Percentiles rank a stretch among this genome's conserved stretches.
These are phyloP conservation scores for Suillus sp. DNA, from an alignment of 768 basidiomycete genomes.

Conservation along the genomic window DNA sequence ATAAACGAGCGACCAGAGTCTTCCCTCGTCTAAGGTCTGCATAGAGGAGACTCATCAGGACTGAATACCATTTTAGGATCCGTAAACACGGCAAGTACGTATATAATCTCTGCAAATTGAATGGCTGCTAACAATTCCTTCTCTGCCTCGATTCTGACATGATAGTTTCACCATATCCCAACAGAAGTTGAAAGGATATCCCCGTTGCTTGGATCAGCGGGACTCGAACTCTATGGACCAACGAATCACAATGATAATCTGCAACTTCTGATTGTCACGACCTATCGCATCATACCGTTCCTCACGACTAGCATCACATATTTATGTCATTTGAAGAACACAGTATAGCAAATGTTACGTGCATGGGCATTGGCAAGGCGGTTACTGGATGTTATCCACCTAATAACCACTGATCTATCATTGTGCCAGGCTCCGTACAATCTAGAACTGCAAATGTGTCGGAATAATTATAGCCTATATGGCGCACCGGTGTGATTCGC, in stretches of 20 bases:
- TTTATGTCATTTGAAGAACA: background rate
- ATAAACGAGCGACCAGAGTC: background rate
- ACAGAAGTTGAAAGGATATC: background rate
- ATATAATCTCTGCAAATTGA: background rate
- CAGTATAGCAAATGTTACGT: background rate
- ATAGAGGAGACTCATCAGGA: background rate
- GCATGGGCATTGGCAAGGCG: background rate
- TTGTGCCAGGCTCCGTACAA: background rate
- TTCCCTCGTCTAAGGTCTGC: background rate
- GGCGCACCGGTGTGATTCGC: background rate
- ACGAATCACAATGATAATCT: background rate
- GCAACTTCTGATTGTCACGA: background rate
- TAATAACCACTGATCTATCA: background rate
- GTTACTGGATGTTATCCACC: background rate
- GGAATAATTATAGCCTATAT: too few species aligned
- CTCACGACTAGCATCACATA: background rate
- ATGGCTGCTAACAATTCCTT: background rate
- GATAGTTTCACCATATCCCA: background rate
- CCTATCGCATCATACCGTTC: background rate
- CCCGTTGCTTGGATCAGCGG: background rate
- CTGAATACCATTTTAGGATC: background rate
- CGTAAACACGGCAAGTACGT: background rate
- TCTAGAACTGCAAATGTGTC: background rate
- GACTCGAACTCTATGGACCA: background rate
- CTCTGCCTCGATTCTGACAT: background rate